These are phyloP conservation scores for Eucalyptus tenuipes DNA, from an alignment of 345 rosid genomes.

Conservation along the genomic window DNA sequence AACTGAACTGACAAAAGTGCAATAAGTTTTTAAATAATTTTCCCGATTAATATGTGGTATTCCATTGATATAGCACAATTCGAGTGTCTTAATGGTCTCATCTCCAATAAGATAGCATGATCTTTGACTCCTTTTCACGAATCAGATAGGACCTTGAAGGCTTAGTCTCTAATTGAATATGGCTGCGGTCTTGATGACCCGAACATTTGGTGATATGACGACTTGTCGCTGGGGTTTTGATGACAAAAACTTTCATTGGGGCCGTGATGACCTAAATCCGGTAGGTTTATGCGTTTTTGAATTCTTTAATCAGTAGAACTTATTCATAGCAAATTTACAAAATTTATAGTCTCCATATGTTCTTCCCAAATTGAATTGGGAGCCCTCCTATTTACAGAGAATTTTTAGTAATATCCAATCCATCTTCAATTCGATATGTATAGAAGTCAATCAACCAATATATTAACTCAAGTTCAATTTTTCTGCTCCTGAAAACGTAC, in stretches of 20 bases:
- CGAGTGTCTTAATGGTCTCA: not conserved
- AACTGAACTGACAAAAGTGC: rapidly evolving
- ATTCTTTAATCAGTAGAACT: not conserved
- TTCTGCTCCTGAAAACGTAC: not conserved
- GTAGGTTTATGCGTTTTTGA: not conserved
- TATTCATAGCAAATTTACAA: not conserved
- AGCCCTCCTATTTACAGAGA: not conserved
- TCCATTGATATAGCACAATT: not conserved
- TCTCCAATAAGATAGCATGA: not conserved
- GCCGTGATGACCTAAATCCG: not conserved
- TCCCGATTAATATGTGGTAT: rapidly evolving
- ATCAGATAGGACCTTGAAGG: not conserved
- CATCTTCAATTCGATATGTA: not conserved
- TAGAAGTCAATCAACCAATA: not conserved
- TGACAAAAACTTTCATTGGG: not conserved
- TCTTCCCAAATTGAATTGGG: not conserved
- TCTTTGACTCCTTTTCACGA: not conserved
- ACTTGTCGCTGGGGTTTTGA: not conserved
- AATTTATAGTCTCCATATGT: not conserved
- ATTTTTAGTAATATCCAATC: not conserved
- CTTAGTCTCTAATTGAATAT: not conserved
- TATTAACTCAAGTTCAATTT: not conserved
- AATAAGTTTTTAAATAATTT: no score
- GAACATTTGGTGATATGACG: not conserved
- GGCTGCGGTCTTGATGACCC: not conserved